A percentile compares a stretch with the other conserved stretches of the same genome.
Conservation (phyloP, 2,329 filamentous ascomycete genomes). For the Fusarium floridanum region DNA sequence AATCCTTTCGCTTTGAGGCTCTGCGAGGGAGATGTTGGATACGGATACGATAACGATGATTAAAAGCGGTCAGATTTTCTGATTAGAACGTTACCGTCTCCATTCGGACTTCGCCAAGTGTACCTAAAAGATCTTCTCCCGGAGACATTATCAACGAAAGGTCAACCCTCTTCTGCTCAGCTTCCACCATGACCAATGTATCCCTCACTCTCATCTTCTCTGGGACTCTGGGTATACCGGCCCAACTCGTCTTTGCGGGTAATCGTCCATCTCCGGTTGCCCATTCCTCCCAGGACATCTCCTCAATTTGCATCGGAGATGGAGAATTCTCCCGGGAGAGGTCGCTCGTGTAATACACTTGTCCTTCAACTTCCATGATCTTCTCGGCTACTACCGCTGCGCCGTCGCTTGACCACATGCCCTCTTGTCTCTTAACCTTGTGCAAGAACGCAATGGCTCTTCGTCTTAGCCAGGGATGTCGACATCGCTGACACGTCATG, state of each 20-base stretch:
- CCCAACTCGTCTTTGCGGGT: slow-evolving; percentile 36
- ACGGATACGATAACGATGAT: slow-evolving; percentile 26
- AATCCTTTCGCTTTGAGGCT: slow-evolving; percentile 1
- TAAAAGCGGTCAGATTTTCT: not conserved
- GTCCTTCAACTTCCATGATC: slow-evolving; percentile 42
- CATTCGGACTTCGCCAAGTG: slow-evolving; percentile 24
- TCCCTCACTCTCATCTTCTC: slow-evolving; percentile 39
- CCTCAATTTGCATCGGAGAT: not conserved
- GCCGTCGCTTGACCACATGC: slow-evolving; percentile 50
- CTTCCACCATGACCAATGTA: slow-evolving; percentile 42
- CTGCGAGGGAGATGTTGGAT: slow-evolving; percentile 2
- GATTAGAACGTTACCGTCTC: slow-evolving; percentile 34
- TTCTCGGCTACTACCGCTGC: slow-evolving; percentile 39
- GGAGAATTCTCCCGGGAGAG: slow-evolving; percentile 10
- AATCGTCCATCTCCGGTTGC: slow-evolving; percentile 24
- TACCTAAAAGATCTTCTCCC: slow-evolving; percentile 19
- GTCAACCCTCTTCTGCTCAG: slow-evolving; percentile 34
- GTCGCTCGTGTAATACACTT: slow-evolving; percentile 33
- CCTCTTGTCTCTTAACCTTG: slow-evolving; percentile 48
- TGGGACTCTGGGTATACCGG: slow-evolving; percentile 35
- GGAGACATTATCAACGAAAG: slow-evolving; percentile 41
- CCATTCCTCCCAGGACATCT: slow-evolving; percentile 43
- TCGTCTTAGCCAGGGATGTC: slow-evolving; percentile 48
- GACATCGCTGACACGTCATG: slow-evolving; percentile 45
- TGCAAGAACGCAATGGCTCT: slow-evolving; percentile 43